Percentiles rank a stretch among this genome's conserved stretches.
Conservation (phyloP, 1,284 basidiomycete species). For the Puccinia novopanici region DNA sequence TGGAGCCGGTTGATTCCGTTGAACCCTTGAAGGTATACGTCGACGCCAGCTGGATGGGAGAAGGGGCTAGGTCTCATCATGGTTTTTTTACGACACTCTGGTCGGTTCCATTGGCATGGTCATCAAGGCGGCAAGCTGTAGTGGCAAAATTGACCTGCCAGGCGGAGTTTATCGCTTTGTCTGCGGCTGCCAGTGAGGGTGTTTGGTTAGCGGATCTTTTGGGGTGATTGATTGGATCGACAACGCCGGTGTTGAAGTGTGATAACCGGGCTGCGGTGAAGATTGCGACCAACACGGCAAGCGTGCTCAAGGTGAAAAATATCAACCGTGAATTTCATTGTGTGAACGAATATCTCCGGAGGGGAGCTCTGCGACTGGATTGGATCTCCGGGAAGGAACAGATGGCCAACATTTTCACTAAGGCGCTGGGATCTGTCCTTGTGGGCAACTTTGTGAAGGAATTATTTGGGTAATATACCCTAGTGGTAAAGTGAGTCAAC, state of each 20-base stretch:
- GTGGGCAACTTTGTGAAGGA: neutral
- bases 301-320: neutral
- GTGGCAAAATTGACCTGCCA: too few species aligned
- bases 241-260: neutral
- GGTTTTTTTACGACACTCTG: too few species aligned
- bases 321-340: constrained; percentile 9
- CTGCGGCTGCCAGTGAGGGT: neutral
- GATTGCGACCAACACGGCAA: neutral
- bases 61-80: too few species aligned
- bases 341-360: neutral
- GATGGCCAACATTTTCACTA: constrained; percentile 14
- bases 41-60: too few species aligned
- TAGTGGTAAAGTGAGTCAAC: neutral
- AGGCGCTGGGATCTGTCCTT: neutral
- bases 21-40: too few species aligned
- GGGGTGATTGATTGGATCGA: neutral
- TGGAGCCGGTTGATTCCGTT: too few species aligned
- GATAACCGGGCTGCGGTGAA: constrained; percentile 6
- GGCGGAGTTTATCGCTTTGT: too few species aligned
- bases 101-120: too few species aligned
- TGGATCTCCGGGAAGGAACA: neutral
- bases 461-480: neutral
- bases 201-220: neutral
- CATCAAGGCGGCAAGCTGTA: too few species aligned
- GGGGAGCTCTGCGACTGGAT: neutral